Percentiles rank a stretch among this genome's conserved stretches.
These are phyloP conservation scores for Aspergillus conjunctus DNA, from an alignment of 495 filamentous ascomycete genomes.

Conservation along the genomic window DNA sequence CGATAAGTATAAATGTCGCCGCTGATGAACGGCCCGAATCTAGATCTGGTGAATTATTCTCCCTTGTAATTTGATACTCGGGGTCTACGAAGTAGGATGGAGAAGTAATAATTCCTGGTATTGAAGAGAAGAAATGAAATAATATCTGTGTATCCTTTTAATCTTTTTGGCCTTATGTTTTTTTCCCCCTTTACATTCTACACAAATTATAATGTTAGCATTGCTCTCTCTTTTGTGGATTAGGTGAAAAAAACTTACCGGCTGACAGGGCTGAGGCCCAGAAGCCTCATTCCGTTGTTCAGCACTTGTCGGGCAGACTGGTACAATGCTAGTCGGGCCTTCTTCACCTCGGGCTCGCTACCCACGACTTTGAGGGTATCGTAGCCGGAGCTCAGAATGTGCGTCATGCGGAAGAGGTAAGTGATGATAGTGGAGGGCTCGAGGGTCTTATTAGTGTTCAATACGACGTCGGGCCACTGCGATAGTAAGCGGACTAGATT, in stretches of 20 bases:
- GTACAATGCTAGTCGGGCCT: conserved; percentile 81
- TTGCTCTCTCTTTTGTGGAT: conserved; percentile 19
- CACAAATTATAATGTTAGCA: not conserved
- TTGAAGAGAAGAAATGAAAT: conserved; percentile 1
- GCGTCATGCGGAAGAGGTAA: conserved; percentile 89
- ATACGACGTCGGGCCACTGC: conserved; percentile 64
- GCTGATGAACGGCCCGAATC: too few relatives aligned
- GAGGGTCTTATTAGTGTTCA: conserved; percentile 62
- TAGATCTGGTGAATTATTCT: too few relatives aligned
- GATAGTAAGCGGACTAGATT: conserved; percentile 62
- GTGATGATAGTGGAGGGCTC: conserved; percentile 71
- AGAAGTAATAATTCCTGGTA: conserved; percentile 6
- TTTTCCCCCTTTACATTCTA: conserved; percentile 23
- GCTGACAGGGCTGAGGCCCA: conserved; percentile 77
- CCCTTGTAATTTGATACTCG: too few relatives aligned
- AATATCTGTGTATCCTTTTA: conserved; percentile 1
- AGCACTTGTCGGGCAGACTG: conserved; percentile 75
- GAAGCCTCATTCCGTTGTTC: conserved; percentile 79
- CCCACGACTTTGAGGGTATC: conserved; percentile 79
- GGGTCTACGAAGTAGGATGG: too few relatives aligned
- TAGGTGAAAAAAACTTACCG: conserved; percentile 43
- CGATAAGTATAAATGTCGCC: too few relatives aligned
- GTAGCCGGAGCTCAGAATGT: conserved; percentile 79
- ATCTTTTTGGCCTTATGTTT: conserved; percentile 9
- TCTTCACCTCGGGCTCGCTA: conserved; percentile 68